These are phyloP conservation scores for Bryum argenteum DNA, from an alignment of 225 moss, liverwort and hornwort species.

Conservation along the genomic window DNA sequence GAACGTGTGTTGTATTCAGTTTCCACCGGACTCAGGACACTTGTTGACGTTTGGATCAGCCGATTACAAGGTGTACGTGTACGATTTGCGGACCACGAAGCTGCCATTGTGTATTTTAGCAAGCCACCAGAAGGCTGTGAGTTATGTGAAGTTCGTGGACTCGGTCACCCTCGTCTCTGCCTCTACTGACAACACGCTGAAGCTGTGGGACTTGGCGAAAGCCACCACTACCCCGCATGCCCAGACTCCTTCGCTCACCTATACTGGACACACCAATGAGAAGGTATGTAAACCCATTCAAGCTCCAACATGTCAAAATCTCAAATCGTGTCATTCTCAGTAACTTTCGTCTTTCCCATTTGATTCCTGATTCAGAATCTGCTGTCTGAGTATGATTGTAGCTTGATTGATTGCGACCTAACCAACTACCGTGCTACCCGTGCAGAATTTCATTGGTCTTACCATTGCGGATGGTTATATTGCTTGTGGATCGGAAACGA, in stretches of 20 bases:
- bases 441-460: slow-evolving; percentile 98
- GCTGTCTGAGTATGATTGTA: neutral
- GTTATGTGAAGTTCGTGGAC: slow-evolving; percentile 96
- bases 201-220: slow-evolving; percentile 89
- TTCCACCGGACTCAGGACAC: slow-evolving; percentile 91
- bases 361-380: neutral
- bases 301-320: too few relatives aligned
- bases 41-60: slow-evolving; percentile 92
- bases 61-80: slow-evolving; percentile 93
- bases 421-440: neutral
- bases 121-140: slow-evolving; percentile 92
- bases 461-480: slow-evolving; percentile 93
- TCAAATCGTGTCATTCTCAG: neutral
- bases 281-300: slow-evolving; percentile 53
- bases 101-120: slow-evolving; percentile 79
- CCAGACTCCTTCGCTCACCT: slow-evolving; percentile 69
- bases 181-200: slow-evolving; percentile 93
- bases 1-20: slow-evolving; percentile 98
- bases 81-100: slow-evolving; percentile 85
- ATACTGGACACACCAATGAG: slow-evolving; percentile 93
- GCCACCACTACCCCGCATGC: slow-evolving; percentile 68
- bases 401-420: neutral
- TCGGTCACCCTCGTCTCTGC: slow-evolving; percentile 88
- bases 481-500: slow-evolving; percentile 94
- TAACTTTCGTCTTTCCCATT: neutral